phyloP scores from a whole-genome alignment of 768 basidiomycete genomes.

The Amylocystis lapponica region DNA sequence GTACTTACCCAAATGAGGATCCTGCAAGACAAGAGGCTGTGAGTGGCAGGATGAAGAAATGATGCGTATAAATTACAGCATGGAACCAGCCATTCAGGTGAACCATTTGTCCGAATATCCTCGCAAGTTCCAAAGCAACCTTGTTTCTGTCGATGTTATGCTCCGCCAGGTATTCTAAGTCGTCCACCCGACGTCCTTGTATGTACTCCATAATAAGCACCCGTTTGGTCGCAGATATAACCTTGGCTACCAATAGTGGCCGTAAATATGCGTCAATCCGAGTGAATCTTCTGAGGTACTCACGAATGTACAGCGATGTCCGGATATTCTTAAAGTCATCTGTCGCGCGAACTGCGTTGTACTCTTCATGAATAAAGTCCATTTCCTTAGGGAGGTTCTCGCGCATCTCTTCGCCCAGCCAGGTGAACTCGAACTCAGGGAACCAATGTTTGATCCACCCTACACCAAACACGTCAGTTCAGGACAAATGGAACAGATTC shows the following conservation, averaged over 20 bases:
- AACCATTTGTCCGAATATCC: slow-evolving; percentile 94
- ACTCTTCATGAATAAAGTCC: slow-evolving; percentile 89
- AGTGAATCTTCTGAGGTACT: slow-evolving; percentile 8
- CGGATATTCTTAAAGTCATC: slow-evolving; percentile 65
- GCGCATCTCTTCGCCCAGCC: slow-evolving; percentile 94
- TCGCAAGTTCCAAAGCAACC: slow-evolving; percentile 83
- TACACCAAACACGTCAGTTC: too few relatives aligned
- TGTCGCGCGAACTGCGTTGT: slow-evolving; percentile 68
- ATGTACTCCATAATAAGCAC: slow-evolving; percentile 96
- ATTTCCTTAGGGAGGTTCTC: slow-evolving; percentile 89
- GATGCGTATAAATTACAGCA: slow-evolving; percentile 57
- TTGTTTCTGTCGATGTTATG: slow-evolving; percentile 89
- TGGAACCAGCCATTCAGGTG: slow-evolving; percentile 92
- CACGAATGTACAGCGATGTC: slow-evolving; percentile 81
- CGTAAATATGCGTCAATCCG: not conserved
- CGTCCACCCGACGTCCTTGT: slow-evolving; percentile 83
- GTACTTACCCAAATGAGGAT: slow-evolving; percentile 74
- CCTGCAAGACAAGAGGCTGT: slow-evolving; percentile 37
- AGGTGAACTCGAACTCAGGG: slow-evolving; percentile 90
- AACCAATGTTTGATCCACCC: slow-evolving; percentile 90
- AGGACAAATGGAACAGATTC: too few relatives aligned
- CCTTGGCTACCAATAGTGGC: slow-evolving; percentile 34
- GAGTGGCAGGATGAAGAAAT: not conserved
- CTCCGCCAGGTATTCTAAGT: slow-evolving; percentile 74
- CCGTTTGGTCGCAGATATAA: slow-evolving; percentile 75